Conservation (phyloP, 208 protist species). For the Herpetomonas samuelpessoai region DNA sequence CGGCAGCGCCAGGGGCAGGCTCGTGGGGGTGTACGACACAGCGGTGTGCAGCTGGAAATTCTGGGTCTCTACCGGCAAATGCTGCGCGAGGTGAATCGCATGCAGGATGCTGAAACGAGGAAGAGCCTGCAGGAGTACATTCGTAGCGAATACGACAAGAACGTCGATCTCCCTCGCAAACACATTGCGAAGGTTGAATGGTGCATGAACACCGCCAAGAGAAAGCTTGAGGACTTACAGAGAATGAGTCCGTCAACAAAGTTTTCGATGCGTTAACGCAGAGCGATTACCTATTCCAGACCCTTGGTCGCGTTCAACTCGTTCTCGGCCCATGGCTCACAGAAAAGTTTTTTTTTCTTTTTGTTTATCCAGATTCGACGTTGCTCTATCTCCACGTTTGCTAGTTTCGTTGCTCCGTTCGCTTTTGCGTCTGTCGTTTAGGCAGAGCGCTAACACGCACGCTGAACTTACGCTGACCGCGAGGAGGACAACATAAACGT, state of each 20-base stretch:
- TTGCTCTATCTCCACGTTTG: too few relatives aligned
- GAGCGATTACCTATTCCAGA: too few relatives aligned
- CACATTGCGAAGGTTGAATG: constrained; percentile 82
- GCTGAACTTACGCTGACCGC: too few relatives aligned
- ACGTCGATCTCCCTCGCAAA: constrained; percentile 51
- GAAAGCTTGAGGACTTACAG: constrained; percentile 84
- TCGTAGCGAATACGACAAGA: constrained; percentile 67
- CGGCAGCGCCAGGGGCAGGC: background rate
- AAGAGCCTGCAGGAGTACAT: constrained; percentile 50
- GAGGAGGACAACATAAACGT: too few relatives aligned
- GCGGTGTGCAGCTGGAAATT: constrained; percentile 80
- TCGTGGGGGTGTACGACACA: constrained; percentile 32
- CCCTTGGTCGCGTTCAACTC: too few relatives aligned
- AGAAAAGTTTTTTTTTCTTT: too few relatives aligned
- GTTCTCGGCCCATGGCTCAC: too few relatives aligned
- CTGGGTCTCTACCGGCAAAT: constrained; percentile 65
- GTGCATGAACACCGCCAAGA: constrained; percentile 70
- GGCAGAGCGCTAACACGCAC: too few relatives aligned
- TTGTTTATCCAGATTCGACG: too few relatives aligned
- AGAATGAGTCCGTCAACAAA: constrained; percentile 50
- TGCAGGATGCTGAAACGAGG: constrained; percentile 60
- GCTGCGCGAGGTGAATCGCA: constrained; percentile 48
- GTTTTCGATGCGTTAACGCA: constrained; percentile 30
- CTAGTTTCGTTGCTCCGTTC: too few relatives aligned
- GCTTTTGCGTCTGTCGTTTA: too few relatives aligned